Conservation (phyloP, 805 yeast species). For the Kuraishia floccosa region DNA sequence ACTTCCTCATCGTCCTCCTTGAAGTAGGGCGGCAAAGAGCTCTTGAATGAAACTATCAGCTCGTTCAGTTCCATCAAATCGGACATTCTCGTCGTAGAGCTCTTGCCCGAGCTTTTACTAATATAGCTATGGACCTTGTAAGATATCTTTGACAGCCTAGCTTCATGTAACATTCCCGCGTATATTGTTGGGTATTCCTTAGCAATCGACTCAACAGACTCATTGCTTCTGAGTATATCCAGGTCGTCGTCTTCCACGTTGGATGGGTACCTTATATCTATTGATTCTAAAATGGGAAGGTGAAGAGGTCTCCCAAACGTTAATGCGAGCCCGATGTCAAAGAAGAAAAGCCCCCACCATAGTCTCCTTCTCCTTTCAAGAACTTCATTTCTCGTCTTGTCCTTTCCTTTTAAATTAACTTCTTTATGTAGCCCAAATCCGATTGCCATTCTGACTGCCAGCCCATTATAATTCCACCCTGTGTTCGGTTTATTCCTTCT, state of each 20-base stretch:
- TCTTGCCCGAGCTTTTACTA: constrained; percentile 23
- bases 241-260: constrained; percentile 1
- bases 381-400: constrained; percentile 7
- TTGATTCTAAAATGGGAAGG: constrained; percentile 22
- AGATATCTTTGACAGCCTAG: constrained; percentile 35
- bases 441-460: constrained; percentile 55
- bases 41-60: neutral
- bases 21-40: constrained; percentile 1
- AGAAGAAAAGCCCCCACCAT: constrained; percentile 60
- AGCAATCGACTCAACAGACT: neutral
- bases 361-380: constrained; percentile 26
- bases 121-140: constrained; percentile 30
- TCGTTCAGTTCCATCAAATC: constrained; percentile 12
- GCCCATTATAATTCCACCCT: constrained; percentile 57
- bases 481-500: constrained; percentile 57
- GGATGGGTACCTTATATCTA: neutral
- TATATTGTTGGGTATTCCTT: constrained; percentile 38
- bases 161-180: constrained; percentile 45
- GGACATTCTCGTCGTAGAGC: constrained; percentile 35
- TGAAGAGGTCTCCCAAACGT: constrained; percentile 56
- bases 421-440: constrained; percentile 54
- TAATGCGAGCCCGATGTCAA: constrained; percentile 53
- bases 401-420: constrained; percentile 20
- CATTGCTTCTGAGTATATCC: neutral
- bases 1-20: neutral